These are phyloP conservation scores for Magnusiomyces paraingens DNA, from an alignment of 1,139 yeast species.

Conservation along the genomic window DNA sequence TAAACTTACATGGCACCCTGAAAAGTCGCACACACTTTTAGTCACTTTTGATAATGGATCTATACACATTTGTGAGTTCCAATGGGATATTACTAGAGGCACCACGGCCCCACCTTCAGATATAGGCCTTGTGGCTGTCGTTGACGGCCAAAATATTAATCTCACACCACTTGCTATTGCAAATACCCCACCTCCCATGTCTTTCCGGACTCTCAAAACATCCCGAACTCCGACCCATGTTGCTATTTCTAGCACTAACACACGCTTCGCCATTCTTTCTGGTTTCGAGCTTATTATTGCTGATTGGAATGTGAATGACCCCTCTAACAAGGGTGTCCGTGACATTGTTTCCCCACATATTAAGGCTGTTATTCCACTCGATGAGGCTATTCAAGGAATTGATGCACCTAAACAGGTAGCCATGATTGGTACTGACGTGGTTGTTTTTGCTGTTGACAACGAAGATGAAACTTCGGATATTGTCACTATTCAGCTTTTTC, in stretches of 20 bases:
- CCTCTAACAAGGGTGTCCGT: constrained; percentile 12
- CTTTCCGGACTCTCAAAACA: constrained; percentile 58
- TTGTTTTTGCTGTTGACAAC: constrained; percentile 54
- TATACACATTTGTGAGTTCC: constrained; percentile 62
- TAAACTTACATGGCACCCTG: constrained; percentile 80
- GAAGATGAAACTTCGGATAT: constrained; percentile 14
- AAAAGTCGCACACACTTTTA: constrained; percentile 70
- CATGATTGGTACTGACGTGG: constrained; percentile 44
- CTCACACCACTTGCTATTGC: constrained; percentile 81
- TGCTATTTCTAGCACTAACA: constrained; percentile 59
- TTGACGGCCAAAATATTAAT: constrained; percentile 69
- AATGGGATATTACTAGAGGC: constrained; percentile 60
- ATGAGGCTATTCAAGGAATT: constrained; percentile 35
- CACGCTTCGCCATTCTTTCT: constrained; percentile 51
- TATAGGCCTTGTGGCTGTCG: constrained; percentile 69
- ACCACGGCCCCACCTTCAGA: constrained; percentile 64
- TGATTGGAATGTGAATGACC: constrained; percentile 28
- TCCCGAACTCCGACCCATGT: constrained; percentile 51
- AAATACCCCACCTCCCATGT: constrained; percentile 92
- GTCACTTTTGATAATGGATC: constrained; percentile 29
- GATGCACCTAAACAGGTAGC: constrained; percentile 57
- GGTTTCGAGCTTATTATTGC: constrained; percentile 41
- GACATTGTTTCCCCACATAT: constrained; percentile 45
- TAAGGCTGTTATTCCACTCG: constrained; percentile 34
- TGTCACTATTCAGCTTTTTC: constrained; percentile 16